Conservation (phyloP, 805 yeast genomes). For the Candida silvicultrix region DNA sequence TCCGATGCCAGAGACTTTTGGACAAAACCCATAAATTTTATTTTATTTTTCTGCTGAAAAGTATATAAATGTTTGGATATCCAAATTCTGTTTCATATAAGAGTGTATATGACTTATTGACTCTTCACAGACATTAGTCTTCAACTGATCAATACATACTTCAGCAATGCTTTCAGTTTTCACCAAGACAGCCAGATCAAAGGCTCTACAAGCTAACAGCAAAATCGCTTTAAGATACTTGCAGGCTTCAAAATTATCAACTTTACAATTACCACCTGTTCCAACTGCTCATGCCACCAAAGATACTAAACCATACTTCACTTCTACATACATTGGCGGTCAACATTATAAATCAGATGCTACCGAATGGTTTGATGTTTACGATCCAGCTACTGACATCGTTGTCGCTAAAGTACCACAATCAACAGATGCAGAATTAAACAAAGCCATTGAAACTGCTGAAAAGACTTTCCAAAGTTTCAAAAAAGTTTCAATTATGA, state of each 20-base stretch:
- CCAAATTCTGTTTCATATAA: neutral
- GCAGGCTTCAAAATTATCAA: constrained; percentile 7
- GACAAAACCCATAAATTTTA: neutral
- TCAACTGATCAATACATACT: neutral
- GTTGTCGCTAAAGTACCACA: constrained; percentile 69
- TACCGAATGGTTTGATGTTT: constrained; percentile 57
- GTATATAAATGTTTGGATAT: neutral
- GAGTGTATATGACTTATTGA: neutral
- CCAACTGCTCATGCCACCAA: constrained; percentile 36
- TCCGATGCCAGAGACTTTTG: neutral
- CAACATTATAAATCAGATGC: constrained; percentile 42
- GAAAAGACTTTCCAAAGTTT: constrained; percentile 53
- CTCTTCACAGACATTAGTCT: neutral
- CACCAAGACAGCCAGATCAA: constrained; percentile 2
- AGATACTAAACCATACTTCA: constrained; percentile 38
- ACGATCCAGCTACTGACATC: constrained; percentile 69
- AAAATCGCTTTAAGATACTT: constrained; percentile 1
- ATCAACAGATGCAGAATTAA: constrained; percentile 58
- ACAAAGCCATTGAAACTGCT: constrained; percentile 60
- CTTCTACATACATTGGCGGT: constrained; percentile 44
- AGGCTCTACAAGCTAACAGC: constrained; percentile 4
- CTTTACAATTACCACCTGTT: constrained; percentile 20
- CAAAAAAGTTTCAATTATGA: constrained; percentile 40
- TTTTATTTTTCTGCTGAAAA: too few species aligned
- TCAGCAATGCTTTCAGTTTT: neutral